Percentiles rank a stretch among this genome's conserved stretches.
Conservation (phyloP, 2,329 filamentous ascomycete genomes). For the Fusarium hainanense region DNA sequence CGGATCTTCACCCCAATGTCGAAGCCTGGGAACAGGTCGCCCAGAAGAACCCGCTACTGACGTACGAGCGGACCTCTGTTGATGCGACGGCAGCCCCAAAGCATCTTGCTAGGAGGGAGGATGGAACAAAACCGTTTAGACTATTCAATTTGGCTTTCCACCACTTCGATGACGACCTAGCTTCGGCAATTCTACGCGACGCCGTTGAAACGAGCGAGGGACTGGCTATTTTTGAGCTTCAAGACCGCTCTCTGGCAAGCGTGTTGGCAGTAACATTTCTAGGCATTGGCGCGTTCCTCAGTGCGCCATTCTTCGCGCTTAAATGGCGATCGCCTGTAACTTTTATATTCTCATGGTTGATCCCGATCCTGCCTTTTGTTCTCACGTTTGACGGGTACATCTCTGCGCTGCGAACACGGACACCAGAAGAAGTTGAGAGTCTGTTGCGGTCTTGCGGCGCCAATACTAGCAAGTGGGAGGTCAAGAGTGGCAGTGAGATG, state of each 20-base stretch:
- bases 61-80: conserved; percentile 69
- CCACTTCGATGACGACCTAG: conserved; percentile 76
- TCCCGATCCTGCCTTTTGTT: conserved; percentile 75
- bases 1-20: conserved; percentile 73
- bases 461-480: conserved; percentile 58
- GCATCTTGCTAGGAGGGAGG: conserved; percentile 55
- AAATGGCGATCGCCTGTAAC: conserved; percentile 64
- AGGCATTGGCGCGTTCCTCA: conserved; percentile 62
- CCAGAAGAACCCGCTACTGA: conserved; percentile 64
- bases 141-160: conserved; percentile 82
- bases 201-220: conserved; percentile 73
- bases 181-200: conserved; percentile 69
- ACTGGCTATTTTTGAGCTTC: conserved; percentile 80
- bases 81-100: conserved; percentile 72
- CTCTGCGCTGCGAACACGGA: conserved; percentile 74
- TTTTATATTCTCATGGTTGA: conserved; percentile 72
- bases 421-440: conserved; percentile 70
- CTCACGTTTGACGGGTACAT: conserved; percentile 76
- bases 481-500: conserved; percentile 59
- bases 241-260: conserved; percentile 69
- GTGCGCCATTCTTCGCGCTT: conserved; percentile 65
- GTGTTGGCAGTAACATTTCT: conserved; percentile 65
- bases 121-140: conserved; percentile 68
- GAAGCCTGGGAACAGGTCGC: conserved; percentile 67
- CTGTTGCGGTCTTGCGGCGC: conserved; percentile 67